Percentiles rank a stretch among this genome's conserved stretches.
phyloP scores from a whole-genome alignment of 2,329 filamentous ascomycete genomes.

The Clarireedia hainanense region DNA sequence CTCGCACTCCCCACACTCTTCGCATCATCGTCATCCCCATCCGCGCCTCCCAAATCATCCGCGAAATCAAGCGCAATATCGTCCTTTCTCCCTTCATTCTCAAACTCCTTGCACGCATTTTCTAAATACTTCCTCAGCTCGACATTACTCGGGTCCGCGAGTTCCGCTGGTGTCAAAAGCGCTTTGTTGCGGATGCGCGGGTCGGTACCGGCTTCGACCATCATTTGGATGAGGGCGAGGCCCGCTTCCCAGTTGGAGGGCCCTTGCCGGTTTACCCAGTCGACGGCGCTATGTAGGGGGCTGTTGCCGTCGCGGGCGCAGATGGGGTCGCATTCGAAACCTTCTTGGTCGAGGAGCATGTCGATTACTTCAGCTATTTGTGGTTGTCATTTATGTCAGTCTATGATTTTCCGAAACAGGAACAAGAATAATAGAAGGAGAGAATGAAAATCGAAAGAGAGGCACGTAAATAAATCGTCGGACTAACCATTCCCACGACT shows the following conservation, averaged over 20 bases:
- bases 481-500: not conserved
- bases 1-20: conserved; percentile 55
- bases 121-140: conserved; percentile 55
- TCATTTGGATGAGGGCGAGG: conserved; percentile 63
- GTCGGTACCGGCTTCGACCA: conserved; percentile 71
- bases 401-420: not conserved
- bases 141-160: conserved; percentile 64
- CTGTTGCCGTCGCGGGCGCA: conserved; percentile 68
- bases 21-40: conserved; percentile 36
- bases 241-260: conserved; percentile 47
- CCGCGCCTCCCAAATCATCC: conserved; percentile 8
- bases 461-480: conserved; percentile 25
- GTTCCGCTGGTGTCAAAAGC: conserved; percentile 61
- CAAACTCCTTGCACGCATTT: conserved; percentile 44
- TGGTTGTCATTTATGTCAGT: not conserved
- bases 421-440: not conserved
- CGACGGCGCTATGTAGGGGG: conserved; percentile 70
- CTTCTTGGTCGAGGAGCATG: conserved; percentile 71
- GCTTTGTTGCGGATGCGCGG: conserved; percentile 61
- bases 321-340: conserved; percentile 76
- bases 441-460: not conserved
- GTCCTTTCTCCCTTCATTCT: conserved; percentile 39
- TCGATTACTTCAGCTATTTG: conserved; percentile 68
- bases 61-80: conserved; percentile 59
- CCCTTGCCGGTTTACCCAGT: conserved; percentile 64